Evolutionary conservation across 2,329 filamentous ascomycete genomes (phyloP), one percentile per base, ranked within the genome.

Genomic region (Alternaria brassicae): DNA sequence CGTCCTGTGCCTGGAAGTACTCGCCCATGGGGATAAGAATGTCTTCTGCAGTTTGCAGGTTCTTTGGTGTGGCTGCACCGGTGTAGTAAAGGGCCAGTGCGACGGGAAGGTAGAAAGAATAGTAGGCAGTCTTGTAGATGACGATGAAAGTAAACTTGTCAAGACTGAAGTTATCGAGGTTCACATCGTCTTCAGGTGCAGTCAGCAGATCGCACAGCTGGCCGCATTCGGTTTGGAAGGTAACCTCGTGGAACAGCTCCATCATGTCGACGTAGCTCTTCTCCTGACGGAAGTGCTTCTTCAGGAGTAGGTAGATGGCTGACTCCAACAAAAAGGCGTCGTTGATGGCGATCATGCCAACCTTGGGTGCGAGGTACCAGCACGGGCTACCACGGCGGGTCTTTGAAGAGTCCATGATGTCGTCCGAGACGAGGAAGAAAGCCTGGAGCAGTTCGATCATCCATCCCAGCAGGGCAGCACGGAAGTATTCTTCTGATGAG

Each of bases 111-210:
- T 98, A 98, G 86, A 99, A 99, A 75, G 91, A 96, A 85, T 99
- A 99, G 85, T 96, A 99, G 51, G 95, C 93, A 23, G 95, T 99
- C 88, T 99, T 99, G 89, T 96, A 98, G 81, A 96, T 91, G 82
- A 99, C 95, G 75, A 99, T 99, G 85, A 98, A 99, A 72, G 85
- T 89, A 85, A 97, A 97, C 85, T 97, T 99, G 63, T 93, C 86
- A 80, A 97, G 85, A 79, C 89, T 93, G 85, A 99, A 99, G 84
- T 97, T 97, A 85, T 91, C 85, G 65, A 99, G 89, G 81, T 98
- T 89, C 74, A 98, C 91, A 63, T 89, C 84, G 79, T 97, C 93
- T 82, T 99, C 95, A 40, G 95, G 95, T 36, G 95, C 95, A 45
- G 95, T 99, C 77, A 98, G 88, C 66, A 99, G 85, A 79, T 99